Evolutionary conservation across 2,329 filamentous ascomycete species (phyloP), one percentile per base, ranked within the genome.

Genomic region (Ploettnerulaceae sp.): DNA sequence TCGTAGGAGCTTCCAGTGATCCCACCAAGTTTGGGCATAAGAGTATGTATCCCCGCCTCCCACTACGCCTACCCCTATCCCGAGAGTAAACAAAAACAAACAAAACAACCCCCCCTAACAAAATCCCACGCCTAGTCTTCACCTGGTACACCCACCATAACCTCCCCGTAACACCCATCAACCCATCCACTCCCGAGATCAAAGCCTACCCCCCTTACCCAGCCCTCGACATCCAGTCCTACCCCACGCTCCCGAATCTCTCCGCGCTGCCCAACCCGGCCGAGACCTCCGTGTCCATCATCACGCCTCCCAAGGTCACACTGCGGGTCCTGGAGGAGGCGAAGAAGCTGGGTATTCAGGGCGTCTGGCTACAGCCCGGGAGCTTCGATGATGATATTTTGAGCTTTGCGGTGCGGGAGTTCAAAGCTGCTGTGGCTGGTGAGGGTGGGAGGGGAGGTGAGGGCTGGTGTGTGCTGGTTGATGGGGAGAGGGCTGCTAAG

Each of bases 331-430:
- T 97, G 31, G 73, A 81, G 52, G 48, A 49, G 25, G 93, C 91
- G 0, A 86, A 82, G 66, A 71, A 77, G 46, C 72, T 85, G 8
- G 83, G 89, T 3, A 70, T 95, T 34, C 75, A 79, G 14, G 77
- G 86, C 20, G 82, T 95, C 4, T 95, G 88, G 86, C 70, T 97
- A 55, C 93, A 97, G 69, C 93, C 93, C 0, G 93, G 91, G 1
- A 90, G 81, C 12, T 97, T 86, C 63, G 82, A 95, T 63, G 79
- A 86, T 41, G 79, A 81, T 48, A 84, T 89, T 17, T 63, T 95
- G 52, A 70, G 75, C 31, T 89, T 78, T 65, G 89, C 87, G 3
- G 71, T 74, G 50, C 70, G 70, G 35, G 75, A 84, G 54, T 95
- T 93, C 59, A 71, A 81, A 55, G 80, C 81, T 28, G 84, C 75